phyloP scores from a whole-genome alignment of 2,329 filamentous ascomycete genomes.

The Penicillium digitatum region DNA sequence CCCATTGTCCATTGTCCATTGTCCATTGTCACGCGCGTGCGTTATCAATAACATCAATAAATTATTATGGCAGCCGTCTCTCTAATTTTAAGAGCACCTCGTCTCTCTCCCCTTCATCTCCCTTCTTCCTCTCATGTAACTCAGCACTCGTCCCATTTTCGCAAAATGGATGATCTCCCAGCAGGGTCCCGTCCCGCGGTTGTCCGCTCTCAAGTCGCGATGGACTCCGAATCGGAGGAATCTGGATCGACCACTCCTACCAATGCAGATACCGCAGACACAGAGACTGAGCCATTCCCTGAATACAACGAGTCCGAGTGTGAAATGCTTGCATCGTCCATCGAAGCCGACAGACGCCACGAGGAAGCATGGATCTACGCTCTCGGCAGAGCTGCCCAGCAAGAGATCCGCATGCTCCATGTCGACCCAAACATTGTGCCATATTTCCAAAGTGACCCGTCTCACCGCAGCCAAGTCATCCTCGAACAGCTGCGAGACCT shows the following conservation, averaged over 20 bases:
- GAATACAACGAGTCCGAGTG: constrained; percentile 21
- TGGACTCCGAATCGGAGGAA: constrained; percentile 10
- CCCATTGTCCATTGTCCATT: neutral
- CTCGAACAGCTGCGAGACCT: constrained; percentile 18
- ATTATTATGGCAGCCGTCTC: neutral
- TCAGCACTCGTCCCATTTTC: neutral
- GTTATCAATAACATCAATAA: neutral
- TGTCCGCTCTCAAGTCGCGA: constrained; percentile 11
- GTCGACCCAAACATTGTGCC: constrained; percentile 15
- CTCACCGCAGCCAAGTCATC: constrained; percentile 1
- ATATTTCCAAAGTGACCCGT: neutral
- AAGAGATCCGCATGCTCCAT: constrained; percentile 14
- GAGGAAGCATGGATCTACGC: constrained; percentile 25
- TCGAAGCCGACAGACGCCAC: constrained; percentile 7
- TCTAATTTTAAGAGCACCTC: neutral
- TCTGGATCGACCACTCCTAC: neutral
- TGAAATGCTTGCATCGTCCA: constrained; percentile 7
- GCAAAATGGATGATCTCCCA: constrained; percentile 2
- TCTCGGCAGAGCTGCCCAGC: constrained; percentile 23
- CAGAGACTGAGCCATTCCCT: constrained; percentile 25
- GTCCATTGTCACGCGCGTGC: neutral
- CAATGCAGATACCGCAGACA: neutral
- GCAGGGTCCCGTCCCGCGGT: neutral
- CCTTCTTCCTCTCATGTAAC: neutral
- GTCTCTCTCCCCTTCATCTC: neutral